A percentile compares a stretch with the other conserved stretches of the same genome.
These are phyloP conservation scores for Huntiella moniliformis DNA, from an alignment of 2,329 filamentous ascomycete genomes.

Conservation along the genomic window DNA sequence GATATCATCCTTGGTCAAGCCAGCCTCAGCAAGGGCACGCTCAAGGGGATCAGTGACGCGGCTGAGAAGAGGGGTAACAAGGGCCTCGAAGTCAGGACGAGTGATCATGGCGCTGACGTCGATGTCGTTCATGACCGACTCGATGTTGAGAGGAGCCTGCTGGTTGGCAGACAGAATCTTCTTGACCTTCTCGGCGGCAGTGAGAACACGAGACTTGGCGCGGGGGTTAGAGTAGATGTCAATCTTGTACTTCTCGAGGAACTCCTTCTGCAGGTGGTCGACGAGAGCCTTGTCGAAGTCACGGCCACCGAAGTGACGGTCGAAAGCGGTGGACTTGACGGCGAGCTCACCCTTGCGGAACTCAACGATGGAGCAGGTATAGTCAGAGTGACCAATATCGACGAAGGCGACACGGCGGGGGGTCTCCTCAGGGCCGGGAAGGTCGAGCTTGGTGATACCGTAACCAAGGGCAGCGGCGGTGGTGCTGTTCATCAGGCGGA, in stretches of 20 bases:
- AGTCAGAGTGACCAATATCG: constrained; percentile 93
- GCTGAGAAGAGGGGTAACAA: constrained; percentile 67
- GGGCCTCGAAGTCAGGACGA: constrained; percentile 80
- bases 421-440: constrained; percentile 76
- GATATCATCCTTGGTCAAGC: constrained; percentile 79
- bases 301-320: constrained; percentile 91
- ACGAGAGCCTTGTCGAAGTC: constrained; percentile 92
- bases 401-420: constrained; percentile 79
- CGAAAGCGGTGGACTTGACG: constrained; percentile 80
- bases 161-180: constrained; percentile 95
- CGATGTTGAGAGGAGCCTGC: constrained; percentile 81
- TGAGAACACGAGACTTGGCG: constrained; percentile 68
- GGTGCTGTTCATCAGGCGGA: constrained; percentile 94
- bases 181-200: constrained; percentile 92
- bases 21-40: constrained; percentile 84
- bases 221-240: constrained; percentile 84
- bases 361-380: constrained; percentile 84
- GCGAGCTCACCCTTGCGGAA: constrained; percentile 93
- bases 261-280: constrained; percentile 87
- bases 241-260: constrained; percentile 95
- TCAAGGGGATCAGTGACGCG: constrained; percentile 60
- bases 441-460: constrained; percentile 93
- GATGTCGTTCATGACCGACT: constrained; percentile 95
- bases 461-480: constrained; percentile 91
- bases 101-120: constrained; percentile 81